phyloP scores from a whole-genome alignment of 192 early-diverging fungal species.

The Globomyces pollinis-pini region DNA sequence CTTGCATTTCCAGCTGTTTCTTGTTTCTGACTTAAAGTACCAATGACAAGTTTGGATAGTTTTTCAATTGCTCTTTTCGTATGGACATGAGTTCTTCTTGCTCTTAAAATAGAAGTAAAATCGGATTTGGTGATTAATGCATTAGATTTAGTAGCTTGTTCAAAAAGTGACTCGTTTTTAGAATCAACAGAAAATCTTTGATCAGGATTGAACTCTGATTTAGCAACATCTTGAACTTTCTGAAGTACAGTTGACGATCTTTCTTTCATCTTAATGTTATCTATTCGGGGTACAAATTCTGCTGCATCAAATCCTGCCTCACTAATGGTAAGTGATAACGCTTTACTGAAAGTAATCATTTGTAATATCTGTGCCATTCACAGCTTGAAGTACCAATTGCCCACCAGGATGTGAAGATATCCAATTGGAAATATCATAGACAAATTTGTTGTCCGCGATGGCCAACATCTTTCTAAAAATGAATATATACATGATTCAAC shows the following conservation, averaged over 20 bases:
- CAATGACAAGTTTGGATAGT: conserved; percentile 16
- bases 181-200: too few species aligned
- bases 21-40: neutral
- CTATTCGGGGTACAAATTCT: conserved; percentile 15
- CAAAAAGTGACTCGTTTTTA: too few species aligned
- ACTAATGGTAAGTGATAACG: too few species aligned
- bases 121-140: neutral
- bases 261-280: too few species aligned
- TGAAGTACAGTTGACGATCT: too few species aligned
- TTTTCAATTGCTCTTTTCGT: conserved; percentile 19
- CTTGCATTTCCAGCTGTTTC: neutral
- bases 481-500: too few species aligned
- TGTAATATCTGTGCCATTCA: conserved; percentile 40
- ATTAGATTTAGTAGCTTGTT: neutral
- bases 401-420: conserved; percentile 36
- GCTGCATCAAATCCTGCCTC: conserved; percentile 33
- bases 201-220: too few species aligned
- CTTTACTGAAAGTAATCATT: conserved; percentile 29
- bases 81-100: conserved; percentile 25
- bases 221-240: too few species aligned
- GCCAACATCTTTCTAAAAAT: conserved; percentile 16
- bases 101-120: neutral
- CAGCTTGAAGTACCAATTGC: conserved; percentile 34
- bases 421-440: conserved; percentile 34
- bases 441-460: conserved; percentile 37